These are phyloP conservation scores for Hexamita inflata DNA, from an alignment of 208 protist species.

Conservation along the genomic window DNA sequence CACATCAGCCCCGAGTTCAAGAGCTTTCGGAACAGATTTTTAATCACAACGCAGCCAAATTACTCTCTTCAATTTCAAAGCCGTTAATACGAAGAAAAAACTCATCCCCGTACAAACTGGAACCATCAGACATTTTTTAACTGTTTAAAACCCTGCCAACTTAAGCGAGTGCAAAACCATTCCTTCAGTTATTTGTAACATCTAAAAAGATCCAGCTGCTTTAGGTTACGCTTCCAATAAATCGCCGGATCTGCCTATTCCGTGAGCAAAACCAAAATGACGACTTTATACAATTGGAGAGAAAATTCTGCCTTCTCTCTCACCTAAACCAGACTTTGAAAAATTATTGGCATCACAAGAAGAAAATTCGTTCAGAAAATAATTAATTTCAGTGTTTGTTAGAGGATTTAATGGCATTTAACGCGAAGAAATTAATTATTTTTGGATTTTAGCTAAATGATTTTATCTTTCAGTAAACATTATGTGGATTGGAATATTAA, in stretches of 20 bases:
- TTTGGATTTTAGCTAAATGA: too few relatives aligned
- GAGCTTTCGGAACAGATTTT: constrained; percentile 87
- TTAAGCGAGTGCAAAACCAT: constrained; percentile 60
- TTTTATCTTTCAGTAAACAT: too few relatives aligned
- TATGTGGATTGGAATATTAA: too few relatives aligned
- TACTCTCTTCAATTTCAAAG: constrained; percentile 55
- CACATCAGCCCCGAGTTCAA: constrained; percentile 60
- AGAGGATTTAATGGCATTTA: too few relatives aligned
- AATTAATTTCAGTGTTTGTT: too few relatives aligned
- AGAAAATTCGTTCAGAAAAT: constrained; percentile 67
- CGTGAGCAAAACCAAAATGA: constrained; percentile 66
- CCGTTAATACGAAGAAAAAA: not conserved
- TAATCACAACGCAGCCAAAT: constrained; percentile 85
- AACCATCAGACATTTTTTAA: constrained; percentile 5
- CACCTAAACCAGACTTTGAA: constrained; percentile 60
- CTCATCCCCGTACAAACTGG: constrained; percentile 18
- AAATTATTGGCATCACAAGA: constrained; percentile 77
- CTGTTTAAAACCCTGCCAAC: not conserved
- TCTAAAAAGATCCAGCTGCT: constrained; percentile 76
- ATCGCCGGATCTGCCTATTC: constrained; percentile 30
- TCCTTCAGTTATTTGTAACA: constrained; percentile 67
- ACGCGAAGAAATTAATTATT: too few relatives aligned
- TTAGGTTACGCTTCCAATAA: constrained; percentile 76
- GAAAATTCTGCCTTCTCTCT: constrained; percentile 76
- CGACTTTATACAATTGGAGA: constrained; percentile 59